Evolutionary conservation across 495 filamentous ascomycete species (phyloP).

Genomic region (Pyronema domesticum): DNA sequence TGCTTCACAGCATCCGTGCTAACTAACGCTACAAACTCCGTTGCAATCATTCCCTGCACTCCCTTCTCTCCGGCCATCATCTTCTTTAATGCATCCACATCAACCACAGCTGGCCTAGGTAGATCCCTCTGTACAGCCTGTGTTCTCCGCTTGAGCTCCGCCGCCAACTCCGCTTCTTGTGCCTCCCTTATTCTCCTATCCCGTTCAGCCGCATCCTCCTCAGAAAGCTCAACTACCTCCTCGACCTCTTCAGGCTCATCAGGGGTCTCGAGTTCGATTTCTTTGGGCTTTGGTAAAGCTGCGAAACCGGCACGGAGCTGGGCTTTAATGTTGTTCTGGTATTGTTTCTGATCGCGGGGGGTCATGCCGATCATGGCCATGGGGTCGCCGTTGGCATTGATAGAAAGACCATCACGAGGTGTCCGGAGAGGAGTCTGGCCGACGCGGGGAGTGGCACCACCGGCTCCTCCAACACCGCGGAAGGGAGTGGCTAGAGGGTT

Average conservation of each 20-base stretch:
- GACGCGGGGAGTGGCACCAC: slow-evolving; percentile 70
- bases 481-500: slow-evolving; percentile 92
- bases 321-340: slow-evolving; percentile 51
- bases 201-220: slow-evolving; percentile 71
- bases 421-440: slow-evolving; percentile 83
- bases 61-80: slow-evolving; percentile 24
- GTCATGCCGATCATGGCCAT: slow-evolving; percentile 58
- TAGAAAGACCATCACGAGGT: slow-evolving; percentile 70
- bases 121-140: slow-evolving; percentile 75
- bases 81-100: slow-evolving; percentile 43
- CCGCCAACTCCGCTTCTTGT: slow-evolving; percentile 49
- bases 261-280: slow-evolving; percentile 74
- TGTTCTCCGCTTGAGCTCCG: slow-evolving; percentile 67
- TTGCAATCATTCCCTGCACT: slow-evolving; percentile 41
- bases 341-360: slow-evolving; percentile 56
- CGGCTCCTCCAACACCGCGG: slow-evolving; percentile 50
- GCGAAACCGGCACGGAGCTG: slow-evolving; percentile 56
- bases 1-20: slow-evolving; percentile 63
- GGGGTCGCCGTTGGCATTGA: slow-evolving; percentile 49
- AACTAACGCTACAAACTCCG: slow-evolving; percentile 60
- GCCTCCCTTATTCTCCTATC: slow-evolving; percentile 54
- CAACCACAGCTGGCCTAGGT: slow-evolving; percentile 57
- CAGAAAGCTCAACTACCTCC: slow-evolving; percentile 33
- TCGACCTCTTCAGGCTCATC: slow-evolving; percentile 54
- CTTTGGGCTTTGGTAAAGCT: slow-evolving; percentile 78